Evolutionary conservation across 495 filamentous ascomycete genomes (phyloP), one percentile per base, ranked within the genome.

Genomic region (Chaetomidium leptoderma): DNA sequence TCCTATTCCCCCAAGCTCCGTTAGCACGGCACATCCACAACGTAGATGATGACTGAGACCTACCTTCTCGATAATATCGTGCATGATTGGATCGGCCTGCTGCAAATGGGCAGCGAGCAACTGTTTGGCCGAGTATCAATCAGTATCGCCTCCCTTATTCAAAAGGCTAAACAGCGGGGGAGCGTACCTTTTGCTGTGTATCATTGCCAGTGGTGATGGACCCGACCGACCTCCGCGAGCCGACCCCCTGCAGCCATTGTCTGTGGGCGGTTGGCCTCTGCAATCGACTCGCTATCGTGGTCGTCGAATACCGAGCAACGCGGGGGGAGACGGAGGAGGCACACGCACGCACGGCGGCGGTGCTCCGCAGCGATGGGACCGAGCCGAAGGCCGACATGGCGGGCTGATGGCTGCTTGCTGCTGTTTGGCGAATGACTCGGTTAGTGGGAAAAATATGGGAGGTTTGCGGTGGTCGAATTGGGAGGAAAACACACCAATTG

Each of bases 31-130:
- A 13, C 14, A 2, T 14, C 2, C 32, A 10, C 14, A 17, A 1
- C 4, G 7, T 11, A 27, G 24, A 27, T 36, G 48, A 0, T 1
- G 23, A 1, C 2, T 9, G 16, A 27, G 44, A 64, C 74, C 57
- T 73, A 96, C 92, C 80, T 91, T 92, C 73, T 95, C 84, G 60
- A 98, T 82, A 62, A 97, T 97, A 23, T 85, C 82, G 69, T 81
- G 92, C 55, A 97, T 84, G 44, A 84, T 74, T 23, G 92, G 91
- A 74, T 99, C 93, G 37, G 90, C 90, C 62, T 92, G 82, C 68
- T 93, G 78, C 36, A 98, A 79, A 61, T 84, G 78, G 24, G 89
- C 80, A 30, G 87, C 80, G 45, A 98, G 86, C 40, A 97, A 73
- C 93, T 97, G 66, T 39, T 17, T 26, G 14, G 14, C 16, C 14